phyloP scores from a whole-genome alignment of 192 early-diverging fungal species.

The Neocallimastix lanati region DNA sequence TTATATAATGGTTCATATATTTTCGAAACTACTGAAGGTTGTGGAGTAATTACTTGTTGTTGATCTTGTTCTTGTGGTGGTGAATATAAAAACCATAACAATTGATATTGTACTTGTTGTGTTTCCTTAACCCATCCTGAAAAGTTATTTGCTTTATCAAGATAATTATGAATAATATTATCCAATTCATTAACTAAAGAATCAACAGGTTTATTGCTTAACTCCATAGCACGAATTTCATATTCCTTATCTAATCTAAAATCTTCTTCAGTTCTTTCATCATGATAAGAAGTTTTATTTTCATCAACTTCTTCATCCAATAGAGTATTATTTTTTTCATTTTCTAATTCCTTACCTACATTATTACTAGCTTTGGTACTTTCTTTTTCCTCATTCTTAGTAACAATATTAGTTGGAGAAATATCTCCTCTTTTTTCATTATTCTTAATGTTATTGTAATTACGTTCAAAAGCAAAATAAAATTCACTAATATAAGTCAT shows the following conservation, averaged over 20 bases:
- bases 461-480: not conserved
- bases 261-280: not conserved
- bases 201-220: not conserved
- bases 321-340: not conserved
- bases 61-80: not conserved
- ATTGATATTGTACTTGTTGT: not conserved
- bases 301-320: not conserved
- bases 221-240: not conserved
- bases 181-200: not conserved
- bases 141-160: not conserved
- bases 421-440: not conserved
- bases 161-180: not conserved
- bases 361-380: too few species aligned
- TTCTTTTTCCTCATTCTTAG: not conserved
- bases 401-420: not conserved
- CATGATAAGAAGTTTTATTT: not conserved
- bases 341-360: not conserved
- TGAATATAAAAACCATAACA: not conserved
- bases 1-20: not conserved
- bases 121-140: not conserved
- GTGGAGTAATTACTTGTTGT: not conserved
- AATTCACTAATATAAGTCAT: slow-evolving; percentile 10
- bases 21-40: not conserved
- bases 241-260: not conserved
- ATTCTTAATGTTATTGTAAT: not conserved